These are phyloP conservation scores for Rhazya stricta DNA, from an alignment of 257 asterid species.

Conservation along the genomic window DNA sequence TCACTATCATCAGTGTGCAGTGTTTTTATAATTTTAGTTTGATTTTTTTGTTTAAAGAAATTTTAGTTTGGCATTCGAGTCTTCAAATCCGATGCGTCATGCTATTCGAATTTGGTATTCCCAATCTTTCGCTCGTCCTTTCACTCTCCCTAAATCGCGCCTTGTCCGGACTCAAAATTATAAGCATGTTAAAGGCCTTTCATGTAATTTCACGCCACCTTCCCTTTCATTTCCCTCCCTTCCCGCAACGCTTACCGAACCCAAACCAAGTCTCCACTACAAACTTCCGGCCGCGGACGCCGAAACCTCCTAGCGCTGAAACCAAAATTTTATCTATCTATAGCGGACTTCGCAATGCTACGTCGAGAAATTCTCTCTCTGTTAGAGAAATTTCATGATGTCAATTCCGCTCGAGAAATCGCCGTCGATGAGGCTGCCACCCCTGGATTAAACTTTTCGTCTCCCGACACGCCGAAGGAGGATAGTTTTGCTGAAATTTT, in stretches of 20 bases:
- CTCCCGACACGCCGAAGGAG: slow-evolving; percentile 26
- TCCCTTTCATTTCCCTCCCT: neutral
- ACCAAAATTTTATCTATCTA: neutral
- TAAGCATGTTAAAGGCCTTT: slow-evolving; percentile 11
- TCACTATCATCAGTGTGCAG: no score
- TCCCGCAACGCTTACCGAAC: neutral
- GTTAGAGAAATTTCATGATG: neutral
- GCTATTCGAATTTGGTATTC: no score
- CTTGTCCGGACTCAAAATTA: neutral
- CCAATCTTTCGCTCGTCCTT: no score
- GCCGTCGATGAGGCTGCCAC: slow-evolving; percentile 28
- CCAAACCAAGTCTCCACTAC: neutral
- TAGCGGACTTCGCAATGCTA: neutral
- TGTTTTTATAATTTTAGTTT: no score
- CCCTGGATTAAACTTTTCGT: slow-evolving; percentile 27
- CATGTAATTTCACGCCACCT: slow-evolving; percentile 20
- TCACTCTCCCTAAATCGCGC: slow-evolving; percentile 8
- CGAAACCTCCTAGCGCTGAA: neutral
- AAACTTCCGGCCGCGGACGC: neutral
- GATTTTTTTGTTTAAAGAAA: no score
- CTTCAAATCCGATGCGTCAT: no score
- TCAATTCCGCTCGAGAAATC: slow-evolving; percentile 1
- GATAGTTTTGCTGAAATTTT: slow-evolving; percentile 52
- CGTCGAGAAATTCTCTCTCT: neutral
- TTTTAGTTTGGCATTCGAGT: no score